These are phyloP conservation scores for Fagopyrum esculentum DNA, from an alignment of 148 eudicot genomes.

Conservation along the genomic window DNA sequence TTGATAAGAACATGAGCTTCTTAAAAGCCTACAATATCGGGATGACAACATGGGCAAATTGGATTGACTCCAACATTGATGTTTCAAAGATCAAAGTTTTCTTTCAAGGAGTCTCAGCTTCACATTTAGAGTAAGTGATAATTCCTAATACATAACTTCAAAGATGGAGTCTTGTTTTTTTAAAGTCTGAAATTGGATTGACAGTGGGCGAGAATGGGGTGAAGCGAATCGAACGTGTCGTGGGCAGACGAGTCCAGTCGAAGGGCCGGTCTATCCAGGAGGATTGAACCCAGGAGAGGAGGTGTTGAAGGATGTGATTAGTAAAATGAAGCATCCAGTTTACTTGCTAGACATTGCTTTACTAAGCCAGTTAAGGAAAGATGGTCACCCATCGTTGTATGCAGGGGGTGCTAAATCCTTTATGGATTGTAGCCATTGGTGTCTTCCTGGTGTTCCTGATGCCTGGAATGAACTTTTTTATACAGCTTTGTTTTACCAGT, in stretches of 20 bases:
- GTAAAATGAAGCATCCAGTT: conserved; percentile 39
- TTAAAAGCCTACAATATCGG: conserved; percentile 56
- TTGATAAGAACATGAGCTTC: conserved; percentile 38
- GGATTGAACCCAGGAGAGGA: conserved; percentile 40
- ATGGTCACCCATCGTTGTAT: conserved; percentile 55
- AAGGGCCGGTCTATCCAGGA: conserved; percentile 42
- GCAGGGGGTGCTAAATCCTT: conserved; percentile 24
- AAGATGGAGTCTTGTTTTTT: too few relatives aligned
- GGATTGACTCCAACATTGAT: conserved; percentile 52
- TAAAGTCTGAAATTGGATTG: too few relatives aligned
- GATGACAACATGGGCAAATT: conserved; percentile 55
- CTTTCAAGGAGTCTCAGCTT: conserved; percentile 58
- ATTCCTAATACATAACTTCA: too few relatives aligned
- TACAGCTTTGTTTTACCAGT: conserved; percentile 20
- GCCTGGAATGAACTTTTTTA: conserved; percentile 68
- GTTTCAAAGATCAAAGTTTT: conserved; percentile 39
- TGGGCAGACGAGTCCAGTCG: conserved; percentile 38
- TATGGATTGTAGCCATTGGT: conserved; percentile 77
- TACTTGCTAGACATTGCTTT: conserved; percentile 49
- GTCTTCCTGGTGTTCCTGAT: conserved; percentile 77
- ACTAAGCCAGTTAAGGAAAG: conserved; percentile 57
- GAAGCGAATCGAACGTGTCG: conserved; percentile 36
- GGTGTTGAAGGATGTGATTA: conserved; percentile 33
- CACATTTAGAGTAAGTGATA: conserved; percentile 34
- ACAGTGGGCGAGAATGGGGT: conserved; percentile 54